Evolutionary conservation across 257 asterid genomes (phyloP).

Genomic region (Fraxinus cuspidata): DNA sequence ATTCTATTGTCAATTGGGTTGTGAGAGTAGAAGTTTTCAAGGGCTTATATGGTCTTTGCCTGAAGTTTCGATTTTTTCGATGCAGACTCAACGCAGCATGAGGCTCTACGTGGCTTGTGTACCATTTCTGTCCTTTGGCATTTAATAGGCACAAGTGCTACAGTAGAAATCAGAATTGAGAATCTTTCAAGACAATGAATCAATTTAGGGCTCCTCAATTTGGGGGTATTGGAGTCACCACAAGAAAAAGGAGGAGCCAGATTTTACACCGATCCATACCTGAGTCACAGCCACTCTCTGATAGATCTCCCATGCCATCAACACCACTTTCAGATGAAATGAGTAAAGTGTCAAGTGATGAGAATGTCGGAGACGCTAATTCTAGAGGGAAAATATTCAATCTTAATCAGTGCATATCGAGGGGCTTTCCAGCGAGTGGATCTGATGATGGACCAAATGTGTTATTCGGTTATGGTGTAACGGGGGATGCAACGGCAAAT

Average conservation of each 20-base stretch:
- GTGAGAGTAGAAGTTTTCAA: neutral
- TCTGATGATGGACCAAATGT: constrained; percentile 42
- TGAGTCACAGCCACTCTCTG: constrained; percentile 51
- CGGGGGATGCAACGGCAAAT: constrained; percentile 48
- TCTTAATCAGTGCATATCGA: constrained; percentile 76
- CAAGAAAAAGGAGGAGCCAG: constrained; percentile 77
- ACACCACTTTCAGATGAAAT: constrained; percentile 62
- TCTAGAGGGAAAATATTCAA: constrained; percentile 71
- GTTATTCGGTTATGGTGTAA: constrained; percentile 35
- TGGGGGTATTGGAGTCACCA: constrained; percentile 47
- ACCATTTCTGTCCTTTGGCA: neutral
- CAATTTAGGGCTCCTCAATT: constrained; percentile 49
- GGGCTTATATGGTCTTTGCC: constrained; percentile 15
- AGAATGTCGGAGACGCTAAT: constrained; percentile 55
- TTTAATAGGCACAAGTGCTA: constrained; percentile 22
- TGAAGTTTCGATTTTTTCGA: constrained; percentile 13
- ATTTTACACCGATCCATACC: constrained; percentile 75
- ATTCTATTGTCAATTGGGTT: neutral
- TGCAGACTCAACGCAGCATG: neutral
- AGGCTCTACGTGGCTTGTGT: constrained; percentile 19
- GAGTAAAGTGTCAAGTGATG: constrained; percentile 72
- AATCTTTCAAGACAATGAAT: constrained; percentile 49
- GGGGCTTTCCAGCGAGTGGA: constrained; percentile 51
- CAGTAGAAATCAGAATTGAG: constrained; percentile 13
- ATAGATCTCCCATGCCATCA: constrained; percentile 53